These are phyloP conservation scores for Cyberlindnera mycetangii DNA, from an alignment of 805 yeast species.

Conservation along the genomic window DNA sequence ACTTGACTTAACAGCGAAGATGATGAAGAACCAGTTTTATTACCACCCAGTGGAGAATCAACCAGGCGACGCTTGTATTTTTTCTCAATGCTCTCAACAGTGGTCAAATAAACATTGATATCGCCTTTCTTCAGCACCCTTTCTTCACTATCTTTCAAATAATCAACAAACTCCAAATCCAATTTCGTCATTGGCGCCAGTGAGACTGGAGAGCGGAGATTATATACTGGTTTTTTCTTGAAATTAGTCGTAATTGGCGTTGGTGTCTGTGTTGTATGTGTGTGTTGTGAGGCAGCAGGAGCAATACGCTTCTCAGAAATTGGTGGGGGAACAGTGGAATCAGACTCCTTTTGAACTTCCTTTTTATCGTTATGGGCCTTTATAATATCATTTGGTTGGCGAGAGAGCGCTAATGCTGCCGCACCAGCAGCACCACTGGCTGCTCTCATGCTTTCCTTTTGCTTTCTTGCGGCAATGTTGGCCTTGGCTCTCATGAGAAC, in stretches of 20 bases:
- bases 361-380: slow-evolving; percentile 19
- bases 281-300: background rate
- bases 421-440: slow-evolving; percentile 28
- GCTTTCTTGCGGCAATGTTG: slow-evolving; percentile 29
- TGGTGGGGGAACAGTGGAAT: slow-evolving; percentile 7
- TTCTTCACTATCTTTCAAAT: slow-evolving; percentile 53
- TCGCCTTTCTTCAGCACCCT: slow-evolving; percentile 58
- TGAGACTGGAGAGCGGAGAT: slow-evolving; percentile 10
- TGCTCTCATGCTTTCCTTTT: slow-evolving; percentile 17
- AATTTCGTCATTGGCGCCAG: slow-evolving; percentile 48
- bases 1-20: slow-evolving; percentile 40
- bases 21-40: slow-evolving; percentile 36
- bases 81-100: slow-evolving; percentile 52
- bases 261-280: slow-evolving; percentile 3
- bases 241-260: slow-evolving; percentile 4
- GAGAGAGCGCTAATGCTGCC: slow-evolving; percentile 27
- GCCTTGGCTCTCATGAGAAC: slow-evolving; percentile 28
- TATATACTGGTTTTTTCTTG: slow-evolving; percentile 14
- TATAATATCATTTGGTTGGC: slow-evolving; percentile 28
- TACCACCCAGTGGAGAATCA: slow-evolving; percentile 53
- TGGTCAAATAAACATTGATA: slow-evolving; percentile 41
- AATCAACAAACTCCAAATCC: slow-evolving; percentile 59
- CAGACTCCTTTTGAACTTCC: slow-evolving; percentile 1
- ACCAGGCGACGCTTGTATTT: slow-evolving; percentile 54
- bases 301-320: slow-evolving; percentile 9